These are phyloP conservation scores for Pyrenochaeta sp. DNA, from an alignment of 2,329 filamentous ascomycete species.

Conservation along the genomic window DNA sequence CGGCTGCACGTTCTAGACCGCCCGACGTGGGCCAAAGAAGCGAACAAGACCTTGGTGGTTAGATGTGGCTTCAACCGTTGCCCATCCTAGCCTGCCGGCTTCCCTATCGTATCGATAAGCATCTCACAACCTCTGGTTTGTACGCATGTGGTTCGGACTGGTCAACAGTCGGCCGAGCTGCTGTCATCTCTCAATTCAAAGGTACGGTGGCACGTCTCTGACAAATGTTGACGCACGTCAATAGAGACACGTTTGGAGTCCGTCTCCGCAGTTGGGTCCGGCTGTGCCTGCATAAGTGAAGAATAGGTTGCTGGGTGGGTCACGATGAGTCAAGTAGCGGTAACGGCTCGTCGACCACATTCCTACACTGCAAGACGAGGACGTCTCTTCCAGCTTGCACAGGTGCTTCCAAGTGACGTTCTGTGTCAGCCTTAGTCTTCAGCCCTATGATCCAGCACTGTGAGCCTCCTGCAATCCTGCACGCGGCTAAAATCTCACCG, in stretches of 20 bases:
- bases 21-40: background rate
- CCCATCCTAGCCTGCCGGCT: too few relatives aligned
- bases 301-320: too few relatives aligned
- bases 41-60: background rate
- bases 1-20: background rate
- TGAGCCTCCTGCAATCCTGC: constrained; percentile 17
- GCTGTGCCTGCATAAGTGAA: constrained; percentile 13
- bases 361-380: constrained; percentile 1
- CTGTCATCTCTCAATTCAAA: background rate
- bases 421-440: constrained; percentile 25
- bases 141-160: too few relatives aligned
- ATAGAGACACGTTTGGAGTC: constrained; percentile 10
- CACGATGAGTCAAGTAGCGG: constrained; percentile 19
- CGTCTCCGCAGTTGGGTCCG: background rate
- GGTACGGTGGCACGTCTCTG: constrained; percentile 3
- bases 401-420: constrained; percentile 1
- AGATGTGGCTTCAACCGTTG: background rate
- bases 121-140: background rate
- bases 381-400: too few relatives aligned
- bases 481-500: constrained; percentile 33
- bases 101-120: constrained; percentile 3
- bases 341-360: constrained; percentile 18
- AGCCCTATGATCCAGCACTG: constrained; percentile 32
- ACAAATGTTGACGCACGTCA: constrained; percentile 26
- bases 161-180: too few relatives aligned